Percentiles rank a stretch among this genome's conserved stretches.
These are phyloP conservation scores for Styphnolobium japonicum DNA, from an alignment of 306 rosid genomes.

Conservation along the genomic window DNA sequence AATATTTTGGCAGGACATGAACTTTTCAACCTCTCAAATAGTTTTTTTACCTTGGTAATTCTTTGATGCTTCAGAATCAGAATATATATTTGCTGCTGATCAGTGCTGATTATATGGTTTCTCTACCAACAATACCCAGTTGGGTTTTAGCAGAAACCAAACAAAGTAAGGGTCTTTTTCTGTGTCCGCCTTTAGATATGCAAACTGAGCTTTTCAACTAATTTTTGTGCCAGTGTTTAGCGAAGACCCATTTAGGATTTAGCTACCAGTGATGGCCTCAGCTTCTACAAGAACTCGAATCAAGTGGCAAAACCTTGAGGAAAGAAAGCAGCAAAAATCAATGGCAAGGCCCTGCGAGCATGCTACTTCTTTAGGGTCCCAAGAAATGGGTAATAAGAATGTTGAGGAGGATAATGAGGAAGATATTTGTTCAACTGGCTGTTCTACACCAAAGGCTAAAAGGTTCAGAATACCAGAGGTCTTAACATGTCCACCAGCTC, in stretches of 20 bases:
- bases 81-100: neutral
- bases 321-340: slow-evolving; percentile 15
- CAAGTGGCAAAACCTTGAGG: slow-evolving; percentile 16
- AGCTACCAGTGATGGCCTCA: slow-evolving; percentile 30
- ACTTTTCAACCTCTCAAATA: slow-evolving; percentile 33
- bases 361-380: slow-evolving; percentile 7
- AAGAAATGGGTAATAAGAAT: neutral
- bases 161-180: slow-evolving; percentile 14
- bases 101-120: slow-evolving; percentile 3
- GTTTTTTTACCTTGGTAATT: neutral
- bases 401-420: neutral
- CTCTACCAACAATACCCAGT: neutral
- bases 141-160: slow-evolving; percentile 13
- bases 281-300: slow-evolving; percentile 19
- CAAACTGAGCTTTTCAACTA: slow-evolving; percentile 23
- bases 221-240: neutral
- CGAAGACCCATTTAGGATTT: neutral
- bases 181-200: slow-evolving; percentile 7
- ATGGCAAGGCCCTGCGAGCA: slow-evolving; percentile 7
- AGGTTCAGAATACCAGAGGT: slow-evolving; percentile 48
- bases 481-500: slow-evolving; percentile 60
- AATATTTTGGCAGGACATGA: neutral
- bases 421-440: slow-evolving; percentile 23
- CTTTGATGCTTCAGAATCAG: slow-evolving; percentile 2
- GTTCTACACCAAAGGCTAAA: slow-evolving; percentile 56